Conservation (phyloP, 257 asterid species). For the Jasminum sambac region DNA sequence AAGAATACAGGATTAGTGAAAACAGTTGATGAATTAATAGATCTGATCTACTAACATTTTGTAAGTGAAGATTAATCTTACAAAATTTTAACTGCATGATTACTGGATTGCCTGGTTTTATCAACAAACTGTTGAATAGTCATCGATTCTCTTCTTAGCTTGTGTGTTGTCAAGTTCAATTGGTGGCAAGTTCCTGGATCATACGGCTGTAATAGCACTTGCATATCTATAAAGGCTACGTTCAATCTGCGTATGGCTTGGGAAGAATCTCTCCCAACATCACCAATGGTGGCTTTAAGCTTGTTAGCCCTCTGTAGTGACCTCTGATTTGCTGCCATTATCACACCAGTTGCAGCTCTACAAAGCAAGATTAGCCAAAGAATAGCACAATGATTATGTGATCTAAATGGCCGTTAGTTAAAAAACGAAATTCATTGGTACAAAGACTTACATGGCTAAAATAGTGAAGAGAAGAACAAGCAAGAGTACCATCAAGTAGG, state of each 20-base stretch:
- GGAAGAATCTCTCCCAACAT: conserved; percentile 39
- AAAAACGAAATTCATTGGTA: not conserved
- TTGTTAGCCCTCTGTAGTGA: conserved; percentile 35
- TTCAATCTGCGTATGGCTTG: conserved; percentile 39
- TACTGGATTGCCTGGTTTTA: conserved; percentile 30
- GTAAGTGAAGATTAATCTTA: conserved; percentile 24
- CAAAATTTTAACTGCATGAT: conserved; percentile 40
- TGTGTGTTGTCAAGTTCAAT: conserved; percentile 37
- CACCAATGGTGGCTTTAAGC: conserved; percentile 36
- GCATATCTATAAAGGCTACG: conserved; percentile 38
- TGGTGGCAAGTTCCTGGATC: conserved; percentile 33
- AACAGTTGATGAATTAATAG: not conserved
- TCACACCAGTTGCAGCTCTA: conserved; percentile 41
- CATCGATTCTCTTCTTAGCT: conserved; percentile 38
- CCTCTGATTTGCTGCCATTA: conserved; percentile 35
- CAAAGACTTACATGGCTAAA: conserved; percentile 46
- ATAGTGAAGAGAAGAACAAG: conserved; percentile 45
- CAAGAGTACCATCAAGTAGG: conserved; percentile 31
- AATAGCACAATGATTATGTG: not conserved
- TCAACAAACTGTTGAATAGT: conserved; percentile 30
- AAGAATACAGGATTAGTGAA: not conserved
- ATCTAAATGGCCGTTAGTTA: not conserved
- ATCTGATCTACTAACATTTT: not conserved
- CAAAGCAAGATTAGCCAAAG: conserved; percentile 21
- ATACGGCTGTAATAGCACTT: conserved; percentile 35